Conservation (phyloP, 2,329 filamentous ascomycete genomes). For the Ascochyta koolunga region DNA sequence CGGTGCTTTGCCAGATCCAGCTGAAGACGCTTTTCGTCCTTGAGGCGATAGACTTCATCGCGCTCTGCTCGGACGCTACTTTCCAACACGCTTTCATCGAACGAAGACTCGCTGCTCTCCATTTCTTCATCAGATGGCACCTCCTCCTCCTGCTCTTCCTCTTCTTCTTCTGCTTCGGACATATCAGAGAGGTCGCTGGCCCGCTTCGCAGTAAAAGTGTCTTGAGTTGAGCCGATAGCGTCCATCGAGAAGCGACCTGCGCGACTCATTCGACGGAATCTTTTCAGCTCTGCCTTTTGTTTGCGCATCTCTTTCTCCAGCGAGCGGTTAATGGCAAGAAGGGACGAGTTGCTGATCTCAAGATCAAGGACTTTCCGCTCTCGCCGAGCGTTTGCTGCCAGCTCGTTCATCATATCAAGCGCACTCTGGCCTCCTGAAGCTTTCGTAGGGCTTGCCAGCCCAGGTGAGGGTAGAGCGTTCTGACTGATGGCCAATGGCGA, state of each 20-base stretch:
- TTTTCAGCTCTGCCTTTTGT: constrained; percentile 84
- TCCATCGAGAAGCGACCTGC: constrained; percentile 74
- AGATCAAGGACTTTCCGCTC: constrained; percentile 96
- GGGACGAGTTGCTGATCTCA: constrained; percentile 93
- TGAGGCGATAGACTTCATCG: constrained; percentile 63
- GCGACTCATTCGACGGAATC: constrained; percentile 84
- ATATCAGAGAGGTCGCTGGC: constrained; percentile 48
- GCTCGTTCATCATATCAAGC: constrained; percentile 70
- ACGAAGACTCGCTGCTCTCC: constrained; percentile 56
- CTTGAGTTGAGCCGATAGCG: constrained; percentile 56
- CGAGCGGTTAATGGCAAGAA: constrained; percentile 93
- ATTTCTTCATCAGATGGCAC: constrained; percentile 54
- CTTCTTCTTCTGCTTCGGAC: constrained; percentile 42
- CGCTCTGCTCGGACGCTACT: constrained; percentile 50
- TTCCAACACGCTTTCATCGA: constrained; percentile 57
- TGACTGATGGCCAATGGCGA: constrained; percentile 29
- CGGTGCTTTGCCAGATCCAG: constrained; percentile 88
- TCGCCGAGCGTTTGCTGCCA: constrained; percentile 84
- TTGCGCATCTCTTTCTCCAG: constrained; percentile 90
- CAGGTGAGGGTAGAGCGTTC: constrained; percentile 35
- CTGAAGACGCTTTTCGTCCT: constrained; percentile 82
- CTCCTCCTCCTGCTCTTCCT: constrained; percentile 33
- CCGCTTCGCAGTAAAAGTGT: constrained; percentile 39
- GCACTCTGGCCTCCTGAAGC: constrained; percentile 51
- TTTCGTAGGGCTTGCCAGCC: constrained; percentile 64